Evolutionary conservation across 1,284 basidiomycete genomes (phyloP).

Genomic region (Boletellus sp.): DNA sequence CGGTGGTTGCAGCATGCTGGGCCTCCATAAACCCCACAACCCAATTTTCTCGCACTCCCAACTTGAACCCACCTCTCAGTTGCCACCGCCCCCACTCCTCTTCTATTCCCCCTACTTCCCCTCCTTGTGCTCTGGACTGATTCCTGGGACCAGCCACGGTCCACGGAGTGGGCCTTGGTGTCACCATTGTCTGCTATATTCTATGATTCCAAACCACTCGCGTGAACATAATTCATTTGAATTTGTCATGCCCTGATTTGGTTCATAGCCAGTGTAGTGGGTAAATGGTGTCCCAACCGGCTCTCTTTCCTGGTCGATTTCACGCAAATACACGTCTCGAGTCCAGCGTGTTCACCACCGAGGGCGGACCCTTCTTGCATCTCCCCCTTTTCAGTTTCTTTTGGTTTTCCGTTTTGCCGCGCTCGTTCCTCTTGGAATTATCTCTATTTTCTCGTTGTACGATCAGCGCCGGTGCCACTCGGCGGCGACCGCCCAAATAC

Average conservation of each 20-base stretch:
- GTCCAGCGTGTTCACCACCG: background rate
- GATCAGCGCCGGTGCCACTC: too few species aligned
- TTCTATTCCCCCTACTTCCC: background rate
- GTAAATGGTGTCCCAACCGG: slow-evolving; percentile 23
- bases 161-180: slow-evolving; percentile 21
- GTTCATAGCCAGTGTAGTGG: slow-evolving; percentile 35
- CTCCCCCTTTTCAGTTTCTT: background rate
- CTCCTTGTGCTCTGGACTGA: slow-evolving; percentile 1
- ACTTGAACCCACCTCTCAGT: background rate
- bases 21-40: slow-evolving; percentile 1
- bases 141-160: slow-evolving; percentile 9
- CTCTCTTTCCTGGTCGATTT: slow-evolving; percentile 5
- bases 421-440: background rate
- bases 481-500: too few species aligned
- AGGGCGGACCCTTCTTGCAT: too few species aligned
- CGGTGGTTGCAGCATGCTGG: background rate
- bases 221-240: slow-evolving; percentile 26
- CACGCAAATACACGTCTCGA: slow-evolving; percentile 6
- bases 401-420: background rate
- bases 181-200: slow-evolving; percentile 29
- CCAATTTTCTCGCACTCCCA: slow-evolving; percentile 21
- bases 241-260: slow-evolving; percentile 28
- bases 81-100: too few species aligned
- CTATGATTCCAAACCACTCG: slow-evolving; percentile 34
- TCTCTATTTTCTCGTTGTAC: too few species aligned